phyloP scores from a whole-genome alignment of 2,329 filamentous ascomycete genomes.

The Aspergillus sp. region DNA sequence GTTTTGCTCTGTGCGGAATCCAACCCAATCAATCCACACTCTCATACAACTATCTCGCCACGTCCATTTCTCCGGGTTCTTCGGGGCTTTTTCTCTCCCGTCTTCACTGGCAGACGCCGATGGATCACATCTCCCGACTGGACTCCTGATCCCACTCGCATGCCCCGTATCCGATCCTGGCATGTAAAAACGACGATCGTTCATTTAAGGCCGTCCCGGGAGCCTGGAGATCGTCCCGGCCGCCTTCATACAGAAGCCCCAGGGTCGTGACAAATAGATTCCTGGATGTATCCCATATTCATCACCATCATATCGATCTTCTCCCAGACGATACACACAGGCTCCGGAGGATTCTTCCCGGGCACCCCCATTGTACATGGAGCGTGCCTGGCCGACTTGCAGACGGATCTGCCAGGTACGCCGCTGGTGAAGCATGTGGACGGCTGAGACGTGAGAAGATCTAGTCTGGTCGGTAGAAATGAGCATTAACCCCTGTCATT shows the following conservation, averaged over 20 bases:
- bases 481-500: not conserved
- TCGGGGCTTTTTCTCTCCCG: not conserved
- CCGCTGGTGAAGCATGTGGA: not conserved
- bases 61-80: not conserved
- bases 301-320: not conserved
- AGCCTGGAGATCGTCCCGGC: slow-evolving; percentile 17
- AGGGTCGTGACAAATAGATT: slow-evolving; percentile 17
- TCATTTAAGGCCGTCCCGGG: slow-evolving; percentile 12
- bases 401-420: not conserved
- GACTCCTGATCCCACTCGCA: slow-evolving; percentile 7
- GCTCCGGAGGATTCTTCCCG: not conserved
- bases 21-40: not conserved
- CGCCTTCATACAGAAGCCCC: slow-evolving; percentile 9
- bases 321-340: not conserved
- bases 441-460: not conserved
- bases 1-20: not conserved
- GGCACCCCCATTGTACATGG: not conserved
- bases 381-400: not conserved
- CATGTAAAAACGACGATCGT: slow-evolving; percentile 9
- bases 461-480: not conserved
- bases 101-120: slow-evolving; percentile 1
- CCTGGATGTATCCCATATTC: slow-evolving; percentile 17
- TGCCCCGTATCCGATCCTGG: slow-evolving; percentile 7
- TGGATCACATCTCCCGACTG: slow-evolving; percentile 17
- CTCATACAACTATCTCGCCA: too few relatives aligned